phyloP scores from a whole-genome alignment of 169 alveolate genomes.

The Besnoitia besnoiti region DNA sequence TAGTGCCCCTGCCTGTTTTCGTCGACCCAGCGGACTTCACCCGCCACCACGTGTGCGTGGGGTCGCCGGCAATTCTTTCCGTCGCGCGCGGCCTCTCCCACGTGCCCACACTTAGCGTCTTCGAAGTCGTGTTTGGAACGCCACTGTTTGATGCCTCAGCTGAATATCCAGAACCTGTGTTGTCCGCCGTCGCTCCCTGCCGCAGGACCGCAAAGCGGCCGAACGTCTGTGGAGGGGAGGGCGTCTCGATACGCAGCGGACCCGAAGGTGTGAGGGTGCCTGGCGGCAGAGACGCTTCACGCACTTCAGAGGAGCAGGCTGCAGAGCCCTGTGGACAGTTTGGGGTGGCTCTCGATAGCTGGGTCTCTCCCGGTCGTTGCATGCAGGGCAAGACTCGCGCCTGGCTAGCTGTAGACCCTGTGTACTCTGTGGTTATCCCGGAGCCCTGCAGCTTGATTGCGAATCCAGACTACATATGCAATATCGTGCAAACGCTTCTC shows the following conservation, averaged over 20 bases:
- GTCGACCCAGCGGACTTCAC: slow-evolving; percentile 57
- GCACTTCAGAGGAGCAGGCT: too few relatives aligned
- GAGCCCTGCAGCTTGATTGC: slow-evolving; percentile 31
- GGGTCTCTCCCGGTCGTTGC: too few relatives aligned
- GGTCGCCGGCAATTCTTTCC: slow-evolving; percentile 49
- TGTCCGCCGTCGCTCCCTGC: background rate
- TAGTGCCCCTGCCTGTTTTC: slow-evolving; percentile 41
- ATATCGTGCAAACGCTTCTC: background rate
- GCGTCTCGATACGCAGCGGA: too few relatives aligned
- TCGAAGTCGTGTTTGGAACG: slow-evolving; percentile 28
- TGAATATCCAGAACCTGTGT: background rate
- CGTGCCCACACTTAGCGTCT: slow-evolving; percentile 29
- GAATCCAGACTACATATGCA: background rate
- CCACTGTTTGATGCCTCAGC: background rate
- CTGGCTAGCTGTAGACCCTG: background rate
- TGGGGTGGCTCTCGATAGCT: too few relatives aligned
- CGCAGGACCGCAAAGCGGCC: background rate
- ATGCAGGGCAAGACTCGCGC: too few relatives aligned
- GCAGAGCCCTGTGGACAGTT: too few relatives aligned
- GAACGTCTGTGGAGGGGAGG: too few relatives aligned
- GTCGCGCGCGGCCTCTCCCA: slow-evolving; percentile 47
- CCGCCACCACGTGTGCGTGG: slow-evolving; percentile 50
- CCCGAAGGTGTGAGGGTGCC: too few relatives aligned
- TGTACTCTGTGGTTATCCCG: background rate
- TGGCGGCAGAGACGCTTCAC: too few relatives aligned